phyloP scores from a whole-genome alignment of 371 early-diverging fungal genomes.

The Mortierella sp. region DNA sequence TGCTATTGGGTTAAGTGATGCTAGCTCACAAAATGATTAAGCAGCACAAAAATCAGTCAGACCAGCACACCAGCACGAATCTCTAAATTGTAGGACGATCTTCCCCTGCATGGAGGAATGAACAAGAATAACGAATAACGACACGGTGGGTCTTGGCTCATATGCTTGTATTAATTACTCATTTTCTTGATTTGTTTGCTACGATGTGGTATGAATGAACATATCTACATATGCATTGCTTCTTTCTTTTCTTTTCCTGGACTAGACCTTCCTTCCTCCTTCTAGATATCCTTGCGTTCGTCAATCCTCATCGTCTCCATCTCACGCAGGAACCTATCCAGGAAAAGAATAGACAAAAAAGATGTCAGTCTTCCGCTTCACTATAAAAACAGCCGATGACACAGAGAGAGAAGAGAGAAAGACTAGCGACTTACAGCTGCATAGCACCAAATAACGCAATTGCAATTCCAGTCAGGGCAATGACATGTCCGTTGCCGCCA shows the following conservation, averaged over 20 bases:
- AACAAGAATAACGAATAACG: no score
- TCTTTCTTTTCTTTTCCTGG: not conserved
- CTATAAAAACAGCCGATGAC: not conserved
- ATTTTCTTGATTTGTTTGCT: no score
- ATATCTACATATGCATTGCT: no score
- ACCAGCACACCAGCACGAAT: no score
- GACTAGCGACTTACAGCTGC: slow-evolving; percentile 42
- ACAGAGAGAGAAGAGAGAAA: no score
- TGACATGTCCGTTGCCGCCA: slow-evolving; percentile 46
- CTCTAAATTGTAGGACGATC: no score
- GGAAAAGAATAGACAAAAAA: not conserved
- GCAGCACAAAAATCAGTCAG: no score
- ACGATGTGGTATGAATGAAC: not conserved
- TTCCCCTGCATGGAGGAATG: no score
- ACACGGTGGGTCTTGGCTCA: no score
- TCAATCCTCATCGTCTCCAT: slow-evolving; percentile 51
- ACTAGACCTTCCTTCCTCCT: not conserved
- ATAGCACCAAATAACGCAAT: slow-evolving; percentile 39
- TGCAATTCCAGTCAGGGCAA: slow-evolving; percentile 48
- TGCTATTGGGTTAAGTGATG: no score
- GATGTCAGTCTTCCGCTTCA: not conserved
- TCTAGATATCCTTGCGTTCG: slow-evolving; percentile 38
- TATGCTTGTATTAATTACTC: no score
- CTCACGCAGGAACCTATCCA: slow-evolving; percentile 46
- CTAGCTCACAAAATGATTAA: no score